phyloP scores from a whole-genome alignment of 352 stramenopile genomes.

The Pythium dissotocum region DNA sequence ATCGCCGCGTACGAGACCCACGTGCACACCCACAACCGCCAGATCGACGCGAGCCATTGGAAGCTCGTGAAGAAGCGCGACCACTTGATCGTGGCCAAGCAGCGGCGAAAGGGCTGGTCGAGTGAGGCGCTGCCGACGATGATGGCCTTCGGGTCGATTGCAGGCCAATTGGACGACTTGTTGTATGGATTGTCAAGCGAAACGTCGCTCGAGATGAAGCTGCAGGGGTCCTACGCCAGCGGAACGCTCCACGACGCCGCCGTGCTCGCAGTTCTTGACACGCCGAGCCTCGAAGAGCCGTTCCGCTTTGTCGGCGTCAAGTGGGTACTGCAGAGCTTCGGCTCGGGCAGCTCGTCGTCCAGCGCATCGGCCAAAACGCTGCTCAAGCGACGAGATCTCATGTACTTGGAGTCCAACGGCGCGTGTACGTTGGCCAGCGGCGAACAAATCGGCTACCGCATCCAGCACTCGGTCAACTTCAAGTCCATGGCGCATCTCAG shows the following conservation, averaged over 20 bases:
- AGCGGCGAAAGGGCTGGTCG: constrained; percentile 28
- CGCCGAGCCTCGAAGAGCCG: constrained; percentile 39
- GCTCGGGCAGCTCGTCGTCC: constrained; percentile 26
- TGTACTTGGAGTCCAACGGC: constrained; percentile 61
- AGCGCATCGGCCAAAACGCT: constrained; percentile 27
- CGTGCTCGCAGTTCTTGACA: constrained; percentile 43
- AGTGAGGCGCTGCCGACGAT: constrained; percentile 35
- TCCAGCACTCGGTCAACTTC: constrained; percentile 66
- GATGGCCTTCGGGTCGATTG: constrained; percentile 43
- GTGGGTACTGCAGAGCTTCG: constrained; percentile 44
- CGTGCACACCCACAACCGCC: constrained; percentile 19
- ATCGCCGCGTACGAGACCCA: constrained; percentile 40
- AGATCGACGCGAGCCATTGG: constrained; percentile 54
- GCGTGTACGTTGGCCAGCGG: constrained; percentile 34
- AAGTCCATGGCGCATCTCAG: constrained; percentile 48
- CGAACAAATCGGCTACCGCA: constrained; percentile 53
- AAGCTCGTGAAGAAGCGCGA: constrained; percentile 70
- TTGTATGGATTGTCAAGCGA: constrained; percentile 58
- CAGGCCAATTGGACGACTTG: constrained; percentile 57
- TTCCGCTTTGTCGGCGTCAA: constrained; percentile 66
- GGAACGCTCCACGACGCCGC: constrained; percentile 45
- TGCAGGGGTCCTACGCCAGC: constrained; percentile 49
- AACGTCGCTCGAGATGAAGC: constrained; percentile 57
- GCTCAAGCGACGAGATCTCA: constrained; percentile 48
- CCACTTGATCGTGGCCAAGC: constrained; percentile 57